Percentiles rank a stretch among this genome's conserved stretches.
Evolutionary conservation across 116 monocot species (phyloP).

Genomic region (Zostera marina): DNA sequence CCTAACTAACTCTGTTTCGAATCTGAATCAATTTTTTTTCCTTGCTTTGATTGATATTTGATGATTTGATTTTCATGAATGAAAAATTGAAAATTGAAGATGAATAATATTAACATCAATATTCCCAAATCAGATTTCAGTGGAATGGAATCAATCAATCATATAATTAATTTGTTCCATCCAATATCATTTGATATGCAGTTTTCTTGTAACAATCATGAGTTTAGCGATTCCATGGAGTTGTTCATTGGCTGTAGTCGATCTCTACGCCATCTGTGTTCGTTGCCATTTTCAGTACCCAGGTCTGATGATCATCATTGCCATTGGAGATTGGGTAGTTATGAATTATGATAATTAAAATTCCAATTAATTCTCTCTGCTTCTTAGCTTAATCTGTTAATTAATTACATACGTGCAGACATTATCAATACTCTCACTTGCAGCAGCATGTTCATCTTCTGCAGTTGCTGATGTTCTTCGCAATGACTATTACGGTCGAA

Average conservation of each 20-base stretch:
- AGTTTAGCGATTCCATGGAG: conserved; percentile 86
- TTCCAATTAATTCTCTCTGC: neutral
- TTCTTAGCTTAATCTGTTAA: neutral
- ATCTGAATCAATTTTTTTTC: neutral
- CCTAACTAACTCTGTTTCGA: neutral
- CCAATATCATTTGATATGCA: conserved; percentile 8
- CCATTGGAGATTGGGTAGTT: conserved; percentile 66
- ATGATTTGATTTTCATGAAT: neutral
- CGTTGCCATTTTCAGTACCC: conserved; percentile 53
- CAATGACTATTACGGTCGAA: conserved; percentile 26
- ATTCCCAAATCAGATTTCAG: neutral
- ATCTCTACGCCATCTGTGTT: conserved; percentile 52
- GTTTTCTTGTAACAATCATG: conserved; percentile 86
- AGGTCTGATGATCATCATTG: conserved; percentile 46
- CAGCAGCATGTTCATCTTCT: conserved; percentile 54
- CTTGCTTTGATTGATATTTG: neutral
- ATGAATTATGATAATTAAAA: neutral
- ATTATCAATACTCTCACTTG: conserved; percentile 54
- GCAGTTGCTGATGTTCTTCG: conserved; percentile 47
- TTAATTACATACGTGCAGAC: conserved; percentile 18
- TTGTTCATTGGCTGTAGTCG: conserved; percentile 41
- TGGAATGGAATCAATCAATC: neutral
- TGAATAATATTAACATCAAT: neutral
- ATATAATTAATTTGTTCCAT: neutral
- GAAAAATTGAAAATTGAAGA: neutral